Base-by-base conservation (phyloP, 2,329 filamentous ascomycete genomes). In the Xylariaceae sp. region DNA sequence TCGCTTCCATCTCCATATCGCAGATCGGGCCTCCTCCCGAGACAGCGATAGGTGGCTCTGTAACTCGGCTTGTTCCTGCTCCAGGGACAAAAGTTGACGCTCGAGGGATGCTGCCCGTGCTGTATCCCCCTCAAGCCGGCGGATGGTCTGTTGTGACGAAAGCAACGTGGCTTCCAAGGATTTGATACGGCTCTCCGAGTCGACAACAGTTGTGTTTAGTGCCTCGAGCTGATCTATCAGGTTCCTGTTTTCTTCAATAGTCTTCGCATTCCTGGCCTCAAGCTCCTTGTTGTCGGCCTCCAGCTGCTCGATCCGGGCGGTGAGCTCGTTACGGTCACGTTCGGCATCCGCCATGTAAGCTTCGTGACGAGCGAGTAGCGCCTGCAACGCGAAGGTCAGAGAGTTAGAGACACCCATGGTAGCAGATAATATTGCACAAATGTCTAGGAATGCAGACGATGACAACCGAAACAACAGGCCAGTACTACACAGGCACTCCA, bases 261-360 rank as follows among this genome's bases (percentile, higher is more conserved):
- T 89, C 58, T 81, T 81, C 52, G 87, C 86, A 75, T 98, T 99
- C 67, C 85, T 83, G 42, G 81, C 79, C 74, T 96, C 90, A 59
- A 96, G 83, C 57, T 84, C 79, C 67, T 79, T 80, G 76, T 96
- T 96, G 65, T 86, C 84, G 66, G 75, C 75, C 75, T 96, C 91
- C 50, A 99, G 81, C 61, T 81, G 81, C 65, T 89, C 87, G 70
- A 97, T 92, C 59, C 84, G 89, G 45, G 79, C 74, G 44, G 84
- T 82, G 75, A 97, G 86, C 59, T 88, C 84, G 59, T 81, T 78
- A 58, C 93, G 89, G 72, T 97, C 92, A 65, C 87, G 86, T 78
- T 96, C 92, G 57, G 93, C 91, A 73, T 96, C 91, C 65, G 88
- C 88, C 82, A 97, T 93, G 75, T 96, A 97, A 57, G 90, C 87